These are phyloP conservation scores for Verticillium klebahnii DNA, from an alignment of 2,329 filamentous ascomycete genomes.

Conservation along the genomic window DNA sequence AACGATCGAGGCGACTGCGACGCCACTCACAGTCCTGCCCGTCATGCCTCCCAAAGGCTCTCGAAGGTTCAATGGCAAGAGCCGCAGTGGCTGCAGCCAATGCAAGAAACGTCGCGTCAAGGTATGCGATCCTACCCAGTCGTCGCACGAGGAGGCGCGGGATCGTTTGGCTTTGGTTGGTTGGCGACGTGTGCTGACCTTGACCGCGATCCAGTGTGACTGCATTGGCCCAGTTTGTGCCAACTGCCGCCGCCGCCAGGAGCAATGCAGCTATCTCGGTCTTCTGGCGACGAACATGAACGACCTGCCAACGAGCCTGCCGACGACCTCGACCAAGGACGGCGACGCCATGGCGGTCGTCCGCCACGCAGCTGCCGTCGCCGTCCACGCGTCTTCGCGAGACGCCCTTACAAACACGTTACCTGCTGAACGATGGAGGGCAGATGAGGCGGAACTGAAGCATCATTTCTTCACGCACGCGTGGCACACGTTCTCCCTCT, in stretches of 20 bases:
- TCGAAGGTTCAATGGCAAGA: constrained; percentile 12
- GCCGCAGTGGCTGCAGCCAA: constrained; percentile 12
- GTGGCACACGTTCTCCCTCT: constrained; percentile 11
- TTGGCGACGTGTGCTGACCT: background rate
- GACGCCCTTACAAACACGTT: constrained; percentile 9
- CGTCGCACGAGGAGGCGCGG: too few relatives aligned
- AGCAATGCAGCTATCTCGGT: constrained; percentile 13
- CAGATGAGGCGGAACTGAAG: constrained; percentile 12
- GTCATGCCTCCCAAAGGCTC: constrained; percentile 8
- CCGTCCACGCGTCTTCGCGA: constrained; percentile 9
- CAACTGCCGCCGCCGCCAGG: constrained; percentile 11
- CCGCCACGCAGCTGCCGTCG: constrained; percentile 10
- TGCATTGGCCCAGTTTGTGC: constrained; percentile 12
- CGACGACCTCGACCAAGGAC: background rate
- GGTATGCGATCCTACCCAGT: constrained; percentile 3
- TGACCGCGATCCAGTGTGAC: constrained; percentile 7
- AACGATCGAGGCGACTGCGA: background rate
- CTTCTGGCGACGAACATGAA: constrained; percentile 10
- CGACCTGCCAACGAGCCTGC: constrained; percentile 6
- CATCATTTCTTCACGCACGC: constrained; percentile 13
- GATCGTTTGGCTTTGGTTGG: background rate
- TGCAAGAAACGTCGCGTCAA: constrained; percentile 13
- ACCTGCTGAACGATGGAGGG: constrained; percentile 10
- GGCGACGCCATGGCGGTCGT: constrained; percentile 8
- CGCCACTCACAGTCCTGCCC: background rate